Percentiles rank a stretch among this genome's conserved stretches.
phyloP scores from a whole-genome alignment of 2,329 filamentous ascomycete species.

The Fusarium sp. region DNA sequence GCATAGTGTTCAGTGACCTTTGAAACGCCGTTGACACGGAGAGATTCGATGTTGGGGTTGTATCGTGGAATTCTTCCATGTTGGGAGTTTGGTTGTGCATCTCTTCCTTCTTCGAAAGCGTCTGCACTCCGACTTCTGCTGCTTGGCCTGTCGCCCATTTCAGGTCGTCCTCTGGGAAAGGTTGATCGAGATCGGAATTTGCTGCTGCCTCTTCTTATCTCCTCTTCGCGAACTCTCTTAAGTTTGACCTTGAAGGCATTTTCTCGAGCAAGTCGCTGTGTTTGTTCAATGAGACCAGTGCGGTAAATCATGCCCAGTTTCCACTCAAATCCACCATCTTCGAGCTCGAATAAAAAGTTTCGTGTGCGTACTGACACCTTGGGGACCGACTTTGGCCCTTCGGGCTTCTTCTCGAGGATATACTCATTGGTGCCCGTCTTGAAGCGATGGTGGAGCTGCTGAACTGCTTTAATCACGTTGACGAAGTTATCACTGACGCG shows the following conservation, averaged over 20 bases:
- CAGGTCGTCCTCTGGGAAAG: slow-evolving; percentile 51
- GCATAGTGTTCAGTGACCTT: slow-evolving; percentile 82
- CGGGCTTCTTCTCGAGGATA: slow-evolving; percentile 84
- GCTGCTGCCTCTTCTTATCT: slow-evolving; percentile 63
- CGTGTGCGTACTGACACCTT: slow-evolving; percentile 85
- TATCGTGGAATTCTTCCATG: slow-evolving; percentile 70
- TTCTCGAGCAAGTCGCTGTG: slow-evolving; percentile 87
- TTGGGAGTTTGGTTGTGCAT: slow-evolving; percentile 46
- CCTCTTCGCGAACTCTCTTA: slow-evolving; percentile 82
- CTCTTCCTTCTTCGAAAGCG: slow-evolving; percentile 45
- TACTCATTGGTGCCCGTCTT: slow-evolving; percentile 89
- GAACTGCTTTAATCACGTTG: slow-evolving; percentile 85
- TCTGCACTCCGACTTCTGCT: slow-evolving; percentile 68
- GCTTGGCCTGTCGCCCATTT: slow-evolving; percentile 48
- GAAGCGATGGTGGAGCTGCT: slow-evolving; percentile 95
- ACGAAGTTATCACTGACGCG: slow-evolving; percentile 93
- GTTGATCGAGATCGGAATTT: slow-evolving; percentile 67
- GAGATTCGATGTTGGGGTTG: slow-evolving; percentile 76
- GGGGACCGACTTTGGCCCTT: slow-evolving; percentile 86
- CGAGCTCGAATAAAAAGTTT: slow-evolving; percentile 88
- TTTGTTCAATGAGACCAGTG: slow-evolving; percentile 86
- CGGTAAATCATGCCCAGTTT: slow-evolving; percentile 95
- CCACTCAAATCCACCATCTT: slow-evolving; percentile 98
- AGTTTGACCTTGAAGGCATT: slow-evolving; percentile 90
- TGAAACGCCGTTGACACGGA: slow-evolving; percentile 75